These are phyloP conservation scores for Eucalyptus pauciflora DNA, from an alignment of 345 rosid genomes.

Conservation along the genomic window DNA sequence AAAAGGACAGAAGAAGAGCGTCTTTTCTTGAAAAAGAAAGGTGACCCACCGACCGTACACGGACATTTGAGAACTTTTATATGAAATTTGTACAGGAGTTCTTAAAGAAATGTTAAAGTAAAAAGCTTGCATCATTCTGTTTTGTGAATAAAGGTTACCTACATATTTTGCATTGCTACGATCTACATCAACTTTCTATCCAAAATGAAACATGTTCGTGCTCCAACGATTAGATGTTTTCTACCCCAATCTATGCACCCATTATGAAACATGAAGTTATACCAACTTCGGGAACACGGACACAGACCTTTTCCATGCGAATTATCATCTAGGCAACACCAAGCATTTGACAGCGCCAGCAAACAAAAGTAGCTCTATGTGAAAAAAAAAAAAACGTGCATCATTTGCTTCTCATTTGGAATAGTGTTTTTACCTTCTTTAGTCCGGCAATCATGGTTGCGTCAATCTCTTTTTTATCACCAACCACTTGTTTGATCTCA, in stretches of 20 bases:
- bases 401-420: background rate
- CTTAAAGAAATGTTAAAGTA: background rate
- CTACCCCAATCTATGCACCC: background rate
- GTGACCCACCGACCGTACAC: background rate
- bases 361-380: background rate
- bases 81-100: background rate
- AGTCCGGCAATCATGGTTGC: conserved; percentile 55
- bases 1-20: background rate
- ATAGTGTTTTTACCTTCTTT: conserved; percentile 54
- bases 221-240: background rate
- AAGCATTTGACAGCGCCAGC: background rate
- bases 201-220: background rate
- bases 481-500: conserved; percentile 62
- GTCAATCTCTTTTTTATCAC: conserved; percentile 40
- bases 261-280: background rate
- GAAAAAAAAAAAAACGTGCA: background rate
- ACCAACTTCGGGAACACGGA: background rate
- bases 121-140: background rate
- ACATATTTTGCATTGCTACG: background rate
- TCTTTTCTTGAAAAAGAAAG: background rate
- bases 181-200: background rate
- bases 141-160: background rate
- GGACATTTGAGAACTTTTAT: background rate
- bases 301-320: background rate
- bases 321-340: background rate